Evolutionary conservation across 441 rosid genomes (phyloP), one percentile per base, ranked within the genome.

Genomic region (Metrosideros polymorpha): DNA sequence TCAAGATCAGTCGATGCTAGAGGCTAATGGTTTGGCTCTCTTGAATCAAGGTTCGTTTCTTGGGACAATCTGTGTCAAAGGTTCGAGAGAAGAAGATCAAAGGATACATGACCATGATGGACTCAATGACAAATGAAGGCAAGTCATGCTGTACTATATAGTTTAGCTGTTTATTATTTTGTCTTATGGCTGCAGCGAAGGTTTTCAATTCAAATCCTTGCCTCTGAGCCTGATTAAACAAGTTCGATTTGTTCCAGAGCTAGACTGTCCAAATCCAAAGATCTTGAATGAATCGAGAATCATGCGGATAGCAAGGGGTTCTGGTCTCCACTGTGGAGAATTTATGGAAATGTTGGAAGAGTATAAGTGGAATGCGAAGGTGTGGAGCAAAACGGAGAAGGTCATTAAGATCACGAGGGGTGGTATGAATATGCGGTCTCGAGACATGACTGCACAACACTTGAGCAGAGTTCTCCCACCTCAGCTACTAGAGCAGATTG

Each of bases 61-160:
- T n/a, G n/a, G n/a, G n/a, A n/a, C n/a, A 96, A 89, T 87, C 95
- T 90, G 95, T 97, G 98, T 98, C 98, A 4, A 92, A 95, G 92
- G 99, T 98, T 52, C 96, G 89, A 42, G 99, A 95, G 91, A 95
- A 96, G 14, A 98, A 95, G 93, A 91, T 96, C 55, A 96, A 96
- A 88, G 92, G 98, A 17, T 96, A 95, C 92, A 96, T 93, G 99
- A 94, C 98, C 75, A 93, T 96, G 95, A 98, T 95, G 99, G 98
- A 98, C 89, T 98, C 98, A 15, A 95, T 96, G 99, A 95, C 98
- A 24, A 92, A 96, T 86, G 94, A 95, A 88, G 97, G 99, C 87
- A 47, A 91, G 92, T 85, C 3, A 14, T 19, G 35, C 45, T 66
- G 77, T 5, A 35, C 2, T 32, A 9, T 9, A 35, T 2, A 35